Evolutionary conservation across 1,284 basidiomycete genomes (phyloP).

Genomic region (Volvariella volvacea): DNA sequence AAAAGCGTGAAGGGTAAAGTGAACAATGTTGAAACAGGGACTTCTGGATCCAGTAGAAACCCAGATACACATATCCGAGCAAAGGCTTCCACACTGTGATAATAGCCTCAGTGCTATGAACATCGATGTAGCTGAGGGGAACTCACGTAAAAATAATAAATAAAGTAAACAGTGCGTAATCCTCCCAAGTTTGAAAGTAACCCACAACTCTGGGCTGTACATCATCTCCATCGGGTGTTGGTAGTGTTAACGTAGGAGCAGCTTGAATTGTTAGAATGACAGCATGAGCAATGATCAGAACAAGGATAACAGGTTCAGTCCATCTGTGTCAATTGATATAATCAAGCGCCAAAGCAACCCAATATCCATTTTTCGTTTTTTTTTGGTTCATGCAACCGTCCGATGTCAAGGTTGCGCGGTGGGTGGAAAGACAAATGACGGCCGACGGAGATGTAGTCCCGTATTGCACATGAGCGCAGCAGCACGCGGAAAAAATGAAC

Average conservation of each 20-base stretch:
- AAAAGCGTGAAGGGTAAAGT: not conserved
- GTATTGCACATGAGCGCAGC: too few species aligned
- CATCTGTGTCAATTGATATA: constrained; percentile 45
- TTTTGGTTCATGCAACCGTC: too few species aligned
- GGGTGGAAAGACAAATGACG: too few species aligned
- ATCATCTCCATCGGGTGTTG: constrained; percentile 28
- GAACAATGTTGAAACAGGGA: constrained; percentile 51
- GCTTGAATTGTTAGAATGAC: constrained; percentile 82
- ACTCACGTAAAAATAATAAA: constrained; percentile 87
- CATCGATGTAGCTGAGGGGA: constrained; percentile 1
- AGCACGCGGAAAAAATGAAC: too few species aligned
- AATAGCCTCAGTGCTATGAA: constrained; percentile 7
- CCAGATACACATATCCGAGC: constrained; percentile 91
- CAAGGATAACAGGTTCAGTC: constrained; percentile 83
- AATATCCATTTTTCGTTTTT: too few species aligned
- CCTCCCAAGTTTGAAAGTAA: constrained; percentile 87
- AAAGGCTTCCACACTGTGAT: constrained; percentile 70
- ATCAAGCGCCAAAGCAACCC: constrained; percentile 8
- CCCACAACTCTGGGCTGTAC: constrained; percentile 45
- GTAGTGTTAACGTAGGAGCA: constrained; percentile 44
- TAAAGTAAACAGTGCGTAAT: constrained; percentile 76
- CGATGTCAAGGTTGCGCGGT: too few species aligned
- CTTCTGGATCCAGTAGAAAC: constrained; percentile 84
- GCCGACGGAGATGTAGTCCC: too few species aligned
- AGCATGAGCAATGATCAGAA: constrained; percentile 82